Base-by-base conservation (phyloP, 495 filamentous ascomycete genomes). In the Hypoxylon intermedium region DNA sequence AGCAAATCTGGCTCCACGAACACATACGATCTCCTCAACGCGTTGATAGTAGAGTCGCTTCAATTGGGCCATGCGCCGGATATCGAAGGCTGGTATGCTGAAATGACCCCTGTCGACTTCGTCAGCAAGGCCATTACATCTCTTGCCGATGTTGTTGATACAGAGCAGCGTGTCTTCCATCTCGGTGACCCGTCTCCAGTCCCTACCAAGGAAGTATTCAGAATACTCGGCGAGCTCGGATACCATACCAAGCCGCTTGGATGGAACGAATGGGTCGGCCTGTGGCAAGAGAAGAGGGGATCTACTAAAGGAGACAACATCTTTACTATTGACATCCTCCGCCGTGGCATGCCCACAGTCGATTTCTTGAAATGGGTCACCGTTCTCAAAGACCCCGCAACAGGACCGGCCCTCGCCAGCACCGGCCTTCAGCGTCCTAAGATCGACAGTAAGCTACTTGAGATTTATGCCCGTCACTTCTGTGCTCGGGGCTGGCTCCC, bases 101-200 rank as follows among this genome's bases (percentile, higher is more conserved):
- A 89, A 72, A 88, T 88, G 85, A 88, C 87, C 2, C 87, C 87
- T 0, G 87, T 87, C 2, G 86, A 89, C 70, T 88, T 88, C 49
- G 83, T 89, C 49, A 86, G 82, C 70, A 82, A 83, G 58, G 79
- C 83, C 0, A 87, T 89, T 52, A 67, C 87, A 24, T 79, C 84
- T 33, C 79, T 89, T 41, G 75, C 80, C 31, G 80, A 82, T 9
- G 76, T 86, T 36, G 79, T 73, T 0, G 67, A 82, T 9, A 72
- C 75, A 7, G 73, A 82, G 12, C 83, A 85, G 55, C 77, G 74
- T 0, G 70, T 88, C 15, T 86, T 86, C 74, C 87, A 89, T 56
- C 72, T 89, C 0, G 86, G 87, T 6, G 85, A 89, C 52, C 81
- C 87, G n/a, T 76, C 79, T 13, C 87, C 87, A 1, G 74, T 87